Evolutionary conservation across 2,329 filamentous ascomycete species (phyloP).

Genomic region (Berkeleyomyces basicola): DNA sequence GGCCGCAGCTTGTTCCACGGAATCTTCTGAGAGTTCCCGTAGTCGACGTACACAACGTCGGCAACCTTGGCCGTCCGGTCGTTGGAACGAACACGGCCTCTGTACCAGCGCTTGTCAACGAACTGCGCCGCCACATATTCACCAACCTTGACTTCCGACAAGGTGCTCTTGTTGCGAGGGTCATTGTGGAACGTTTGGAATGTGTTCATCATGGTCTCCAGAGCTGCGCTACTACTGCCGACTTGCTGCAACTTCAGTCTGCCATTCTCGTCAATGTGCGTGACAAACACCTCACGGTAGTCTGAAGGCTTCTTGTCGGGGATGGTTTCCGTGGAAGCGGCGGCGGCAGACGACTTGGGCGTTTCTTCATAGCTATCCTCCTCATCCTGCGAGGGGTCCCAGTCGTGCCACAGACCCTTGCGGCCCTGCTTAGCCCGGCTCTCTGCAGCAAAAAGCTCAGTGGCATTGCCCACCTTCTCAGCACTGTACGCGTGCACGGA

Average conservation of each 20-base stretch:
- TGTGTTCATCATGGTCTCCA: slow-evolving; percentile 76
- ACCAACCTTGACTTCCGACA: slow-evolving; percentile 74
- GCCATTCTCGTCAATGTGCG: slow-evolving; percentile 68
- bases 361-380: slow-evolving; percentile 39
- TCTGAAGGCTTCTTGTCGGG: slow-evolving; percentile 54
- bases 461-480: slow-evolving; percentile 81
- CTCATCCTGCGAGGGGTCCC: slow-evolving; percentile 76
- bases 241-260: slow-evolving; percentile 85
- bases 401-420: slow-evolving; percentile 85
- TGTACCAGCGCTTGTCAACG: slow-evolving; percentile 87
- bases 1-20: slow-evolving; percentile 72
- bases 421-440: slow-evolving; percentile 73
- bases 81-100: slow-evolving; percentile 76
- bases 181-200: slow-evolving; percentile 86
- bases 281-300: slow-evolving; percentile 87
- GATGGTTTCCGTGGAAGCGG: slow-evolving; percentile 34
- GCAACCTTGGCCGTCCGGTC: slow-evolving; percentile 78
- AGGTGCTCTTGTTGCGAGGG: slow-evolving; percentile 47
- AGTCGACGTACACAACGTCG: slow-evolving; percentile 90
- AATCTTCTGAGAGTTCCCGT: slow-evolving; percentile 81
- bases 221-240: slow-evolving; percentile 65
- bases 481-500: slow-evolving; percentile 89
- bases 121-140: slow-evolving; percentile 87
- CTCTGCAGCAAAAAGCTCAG: slow-evolving; percentile 76
- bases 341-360: slow-evolving; percentile 35